phyloP scores from a whole-genome alignment of 192 early-diverging fungal genomes.

The Geosiphon pyriformis region DNA sequence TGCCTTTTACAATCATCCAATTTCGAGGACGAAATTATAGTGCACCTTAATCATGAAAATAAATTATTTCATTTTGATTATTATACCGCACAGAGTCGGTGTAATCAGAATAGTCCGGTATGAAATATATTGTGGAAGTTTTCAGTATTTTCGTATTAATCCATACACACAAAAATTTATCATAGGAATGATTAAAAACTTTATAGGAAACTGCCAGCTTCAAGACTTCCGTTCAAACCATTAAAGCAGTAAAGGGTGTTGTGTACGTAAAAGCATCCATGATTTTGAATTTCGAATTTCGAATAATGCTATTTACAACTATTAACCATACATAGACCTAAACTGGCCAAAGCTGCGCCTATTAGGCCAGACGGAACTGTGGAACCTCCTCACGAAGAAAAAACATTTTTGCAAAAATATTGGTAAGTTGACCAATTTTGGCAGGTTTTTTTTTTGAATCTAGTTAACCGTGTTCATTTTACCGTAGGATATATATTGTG shows the following conservation, averaged over 20 bases:
- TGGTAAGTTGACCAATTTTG: constrained; percentile 5
- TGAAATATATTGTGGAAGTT: background rate
- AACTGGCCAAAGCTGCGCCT: constrained; percentile 15
- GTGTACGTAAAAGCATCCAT: background rate
- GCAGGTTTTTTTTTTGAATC: background rate
- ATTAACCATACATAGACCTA: constrained; percentile 1
- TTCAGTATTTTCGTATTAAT: background rate
- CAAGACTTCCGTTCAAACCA: constrained; percentile 20
- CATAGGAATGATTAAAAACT: background rate
- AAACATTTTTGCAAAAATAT: constrained; percentile 25
- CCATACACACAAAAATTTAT: too few species aligned
- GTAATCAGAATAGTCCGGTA: background rate
- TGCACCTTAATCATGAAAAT: constrained; percentile 14
- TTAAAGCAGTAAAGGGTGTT: constrained; percentile 8
- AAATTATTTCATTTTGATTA: constrained; percentile 24
- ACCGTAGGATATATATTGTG: constrained; percentile 2
- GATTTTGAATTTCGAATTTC: background rate
- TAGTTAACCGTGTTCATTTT: background rate
- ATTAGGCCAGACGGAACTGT: constrained; percentile 15
- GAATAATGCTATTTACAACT: background rate
- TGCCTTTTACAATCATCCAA: constrained; percentile 22
- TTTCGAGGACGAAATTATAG: constrained; percentile 24
- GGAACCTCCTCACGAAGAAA: constrained; percentile 17
- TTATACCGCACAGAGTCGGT: constrained; percentile 10
- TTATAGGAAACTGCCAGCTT: background rate